Base-by-base conservation (phyloP, 495 filamentous ascomycete genomes). In the Penicillium chermesinum region DNA sequence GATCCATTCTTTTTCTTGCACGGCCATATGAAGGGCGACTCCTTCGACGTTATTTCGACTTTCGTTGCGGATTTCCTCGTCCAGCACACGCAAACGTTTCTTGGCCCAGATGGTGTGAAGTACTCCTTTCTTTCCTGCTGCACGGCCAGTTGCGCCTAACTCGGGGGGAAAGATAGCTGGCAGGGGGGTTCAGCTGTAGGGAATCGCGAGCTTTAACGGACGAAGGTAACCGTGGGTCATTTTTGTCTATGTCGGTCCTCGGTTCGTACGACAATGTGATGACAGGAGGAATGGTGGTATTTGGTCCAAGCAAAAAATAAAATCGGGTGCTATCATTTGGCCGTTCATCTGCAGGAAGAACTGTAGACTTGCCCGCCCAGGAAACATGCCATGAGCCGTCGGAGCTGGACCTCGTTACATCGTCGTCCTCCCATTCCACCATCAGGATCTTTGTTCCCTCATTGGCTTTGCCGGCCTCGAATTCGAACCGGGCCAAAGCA, bases 391-490 rank as follows among this genome's bases (percentile, higher is more conserved):
- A 91, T 32, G 63, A 58, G 37, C 63, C 61, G 21, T 66, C 60
- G 17, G 61, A 44, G 34, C 71, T 1, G 30, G 70, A 58, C 42
- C 55, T 67, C 51, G 25, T 57, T 12, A 65, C 49, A 17, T 74
- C 67, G 25, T 81, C 74, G 27, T 82, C 81, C 53, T 87, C 81
- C 87, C 87, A 91, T 52, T 91, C 86, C 9, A 91, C 78, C 85
- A 91, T 88, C 39, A 91, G 61, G 38, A 94, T 83, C 68, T 91
- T 91, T 22, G 85, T 89, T 7, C 87, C 88, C 32, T 90, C 87
- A 54, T 87, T 87, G 1, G 76, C 84, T 53, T 80, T 80, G 35
- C 84, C 86, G 3, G 82, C 72, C 62, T 90, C 86, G 55, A 91
- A 89, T 60, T 91, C 88, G 65, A 90, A 94, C 16, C 88, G 83